A percentile compares a stretch with the other conserved stretches of the same genome.
phyloP scores from a whole-genome alignment of 306 rosid species.

The Quercus agrifolia region DNA sequence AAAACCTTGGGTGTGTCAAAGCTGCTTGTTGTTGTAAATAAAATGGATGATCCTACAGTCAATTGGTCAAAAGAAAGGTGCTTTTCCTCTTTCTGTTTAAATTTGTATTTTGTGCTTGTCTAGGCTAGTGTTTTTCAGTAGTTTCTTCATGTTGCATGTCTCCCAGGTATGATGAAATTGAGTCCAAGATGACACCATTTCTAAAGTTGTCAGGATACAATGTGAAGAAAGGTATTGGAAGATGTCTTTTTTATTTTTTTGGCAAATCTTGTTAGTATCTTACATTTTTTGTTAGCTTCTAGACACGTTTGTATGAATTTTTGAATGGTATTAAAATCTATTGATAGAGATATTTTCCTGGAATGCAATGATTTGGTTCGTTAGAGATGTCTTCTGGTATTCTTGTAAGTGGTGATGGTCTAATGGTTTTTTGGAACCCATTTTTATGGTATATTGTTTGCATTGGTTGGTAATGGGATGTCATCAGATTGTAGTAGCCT shows the following conservation, averaged over 20 bases:
- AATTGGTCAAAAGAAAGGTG: constrained; percentile 97
- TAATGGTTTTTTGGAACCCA: background rate
- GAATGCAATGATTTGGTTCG: background rate
- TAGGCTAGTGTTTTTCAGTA: background rate
- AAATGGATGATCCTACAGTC: constrained; percentile 97
- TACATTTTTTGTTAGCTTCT: constrained; percentile 1
- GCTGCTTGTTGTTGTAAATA: constrained; percentile 85
- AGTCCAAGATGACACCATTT: constrained; percentile 85
- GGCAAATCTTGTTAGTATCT: background rate
- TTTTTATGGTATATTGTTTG: background rate
- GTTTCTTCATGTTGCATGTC: constrained; percentile 15
- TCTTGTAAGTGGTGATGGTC: background rate
- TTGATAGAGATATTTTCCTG: background rate
- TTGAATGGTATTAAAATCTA: background rate
- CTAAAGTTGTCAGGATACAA: constrained; percentile 85
- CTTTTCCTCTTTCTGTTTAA: background rate
- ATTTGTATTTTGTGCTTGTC: background rate
- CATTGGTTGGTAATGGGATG: background rate
- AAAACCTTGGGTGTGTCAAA: constrained; percentile 94
- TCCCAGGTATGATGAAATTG: constrained; percentile 90
- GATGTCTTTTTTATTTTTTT: background rate
- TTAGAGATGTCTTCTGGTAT: background rate
- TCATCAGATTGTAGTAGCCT: background rate
- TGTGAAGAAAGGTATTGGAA: constrained; percentile 78
- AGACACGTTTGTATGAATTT: background rate